Base-by-base conservation (phyloP, 2,329 filamentous ascomycete genomes). In the Teratosphaeria gauchensis region DNA sequence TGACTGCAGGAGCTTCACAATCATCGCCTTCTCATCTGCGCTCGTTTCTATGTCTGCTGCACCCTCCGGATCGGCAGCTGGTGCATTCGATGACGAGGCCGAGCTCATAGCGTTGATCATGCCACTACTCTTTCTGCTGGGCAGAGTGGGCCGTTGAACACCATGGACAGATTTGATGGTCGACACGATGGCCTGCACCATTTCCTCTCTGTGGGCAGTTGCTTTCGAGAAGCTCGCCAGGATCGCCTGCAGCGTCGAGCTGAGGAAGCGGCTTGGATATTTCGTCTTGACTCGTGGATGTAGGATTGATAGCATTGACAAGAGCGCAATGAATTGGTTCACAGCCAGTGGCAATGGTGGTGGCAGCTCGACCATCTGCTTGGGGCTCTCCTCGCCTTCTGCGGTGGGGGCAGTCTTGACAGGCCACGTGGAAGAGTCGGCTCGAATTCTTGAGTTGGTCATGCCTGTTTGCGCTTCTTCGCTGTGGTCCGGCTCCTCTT, bases 251-350 rank as follows among this genome's bases (percentile, higher is more conserved):
- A 94, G 77, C n/a, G 87, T 88, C 0, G 85, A 85, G 56, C 87
- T 88, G 21, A 94, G 78, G 72, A 92, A 94, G 35, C 88, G 82
- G 54, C 88, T 91, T 1, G 89, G 89, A 62, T 84, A 85, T 70
- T 87, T 89, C 5, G 89, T 89, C 74, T 87, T 85, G 69, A 94
- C 85, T 60, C 89, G 80, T 57, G 80, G 82, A 72, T 92, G 88
- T 12, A 92, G 75, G 58, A 89, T 87, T 33, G 84, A 81, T 12
- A 94, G 79, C 78, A 92, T 84, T 53, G 83, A 84, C 33, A 91
- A 78, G 2, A 92, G 76, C 5, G 82, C 80, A 64, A 88, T 83
- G 70, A 91, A 91, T 62, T 84, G 84, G 55, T 77, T 68, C 12
- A 78, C 72, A 21, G 75, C 70, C 9, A 78, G 68, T 19, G 78